phyloP scores from a whole-genome alignment of 495 filamentous ascomycete genomes.

The Penicillium chermesinum region DNA sequence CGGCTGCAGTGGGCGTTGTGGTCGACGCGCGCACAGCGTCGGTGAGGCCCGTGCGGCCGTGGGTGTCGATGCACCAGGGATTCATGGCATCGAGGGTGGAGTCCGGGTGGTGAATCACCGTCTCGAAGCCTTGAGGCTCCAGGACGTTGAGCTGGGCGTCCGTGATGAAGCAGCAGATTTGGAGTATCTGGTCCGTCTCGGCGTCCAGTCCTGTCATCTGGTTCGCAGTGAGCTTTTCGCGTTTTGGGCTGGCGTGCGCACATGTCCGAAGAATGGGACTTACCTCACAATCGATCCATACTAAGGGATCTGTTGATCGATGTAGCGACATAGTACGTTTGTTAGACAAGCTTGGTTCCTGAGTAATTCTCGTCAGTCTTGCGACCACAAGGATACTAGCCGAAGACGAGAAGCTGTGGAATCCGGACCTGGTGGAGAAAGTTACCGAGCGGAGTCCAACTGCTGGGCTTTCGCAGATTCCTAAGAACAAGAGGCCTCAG shows the following conservation, averaged over 20 bases:
- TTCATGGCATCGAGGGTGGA: conserved; percentile 71
- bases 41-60: conserved; percentile 72
- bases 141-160: conserved; percentile 69
- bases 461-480: not conserved
- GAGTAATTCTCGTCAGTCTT: no score
- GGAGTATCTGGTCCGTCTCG: conserved; percentile 75
- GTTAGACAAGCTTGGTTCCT: not conserved
- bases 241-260: not conserved
- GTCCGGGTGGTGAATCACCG: conserved; percentile 69
- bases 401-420: conserved; percentile 3
- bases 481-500: no score
- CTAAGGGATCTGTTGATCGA: conserved; percentile 57
- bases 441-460: not conserved
- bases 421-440: conserved; percentile 24
- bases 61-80: conserved; percentile 61
- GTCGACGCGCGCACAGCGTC: conserved; percentile 67
- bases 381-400: no score
- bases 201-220: conserved; percentile 93
- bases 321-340: conserved; percentile 35
- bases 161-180: conserved; percentile 92
- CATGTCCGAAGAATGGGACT: conserved; percentile 7
- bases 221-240: conserved; percentile 5
- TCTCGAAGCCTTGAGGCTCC: conserved; percentile 73
- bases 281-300: conserved; percentile 92
- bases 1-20: conserved; percentile 66